These are phyloP conservation scores for Aspergillus niger DNA, from an alignment of 2,329 filamentous ascomycete species.

Conservation along the genomic window DNA sequence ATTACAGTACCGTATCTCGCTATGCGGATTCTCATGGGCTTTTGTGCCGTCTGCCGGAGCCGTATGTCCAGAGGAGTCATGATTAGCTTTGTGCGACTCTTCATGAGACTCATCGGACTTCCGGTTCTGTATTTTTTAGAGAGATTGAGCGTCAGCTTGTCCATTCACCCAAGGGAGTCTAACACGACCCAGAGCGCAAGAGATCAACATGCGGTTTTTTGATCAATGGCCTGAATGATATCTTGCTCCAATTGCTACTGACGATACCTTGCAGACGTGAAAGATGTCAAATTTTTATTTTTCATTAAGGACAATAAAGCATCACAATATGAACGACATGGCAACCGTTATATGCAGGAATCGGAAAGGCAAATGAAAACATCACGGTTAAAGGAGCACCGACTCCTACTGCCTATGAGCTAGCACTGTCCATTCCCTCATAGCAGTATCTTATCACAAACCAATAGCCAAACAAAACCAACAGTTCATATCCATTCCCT, in stretches of 20 bases:
- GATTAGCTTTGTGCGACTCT: background rate
- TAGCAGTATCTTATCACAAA: background rate
- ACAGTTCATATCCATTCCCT: background rate
- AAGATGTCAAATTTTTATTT: too few relatives aligned
- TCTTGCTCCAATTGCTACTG: background rate
- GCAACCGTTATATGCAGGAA: background rate
- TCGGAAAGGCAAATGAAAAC: background rate
- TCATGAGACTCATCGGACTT: background rate
- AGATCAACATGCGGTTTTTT: background rate
- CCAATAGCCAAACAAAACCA: background rate
- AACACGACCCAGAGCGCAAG: background rate
- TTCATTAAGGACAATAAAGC: too few relatives aligned
- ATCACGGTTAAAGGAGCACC: background rate
- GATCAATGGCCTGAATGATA: background rate
- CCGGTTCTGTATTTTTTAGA: background rate
- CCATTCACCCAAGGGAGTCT: background rate
- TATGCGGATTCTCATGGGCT: background rate
- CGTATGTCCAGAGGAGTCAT: background rate
- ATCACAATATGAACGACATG: background rate
- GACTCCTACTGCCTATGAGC: background rate
- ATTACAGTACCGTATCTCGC: background rate
- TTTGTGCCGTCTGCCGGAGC: background rate
- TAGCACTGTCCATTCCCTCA: background rate
- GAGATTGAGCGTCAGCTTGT: background rate
- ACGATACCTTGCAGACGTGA: background rate